These are phyloP conservation scores for Solanum tarijense DNA, from an alignment of 257 asterid species.

Conservation along the genomic window DNA sequence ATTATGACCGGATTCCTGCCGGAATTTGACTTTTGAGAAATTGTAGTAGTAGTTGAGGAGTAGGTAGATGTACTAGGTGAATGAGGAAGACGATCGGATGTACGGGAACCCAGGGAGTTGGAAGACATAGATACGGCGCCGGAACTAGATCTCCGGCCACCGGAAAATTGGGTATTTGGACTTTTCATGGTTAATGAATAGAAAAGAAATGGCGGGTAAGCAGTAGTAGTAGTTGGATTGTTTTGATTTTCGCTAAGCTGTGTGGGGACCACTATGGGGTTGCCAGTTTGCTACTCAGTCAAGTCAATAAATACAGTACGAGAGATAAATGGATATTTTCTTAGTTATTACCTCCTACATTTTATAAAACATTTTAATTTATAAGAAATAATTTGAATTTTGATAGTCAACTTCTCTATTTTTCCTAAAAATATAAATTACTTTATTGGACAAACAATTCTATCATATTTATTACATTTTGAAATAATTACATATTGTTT, in stretches of 20 bases:
- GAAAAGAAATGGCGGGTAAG: conserved; percentile 40
- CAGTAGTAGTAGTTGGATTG: background rate
- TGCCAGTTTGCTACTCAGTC: background rate
- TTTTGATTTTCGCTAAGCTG: conserved; percentile 12
- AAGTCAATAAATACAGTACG: background rate
- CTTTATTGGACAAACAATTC: too few species aligned
- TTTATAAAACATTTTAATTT: background rate
- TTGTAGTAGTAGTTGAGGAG: conserved; percentile 27
- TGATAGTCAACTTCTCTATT: background rate
- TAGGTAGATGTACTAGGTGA: conserved; percentile 29
- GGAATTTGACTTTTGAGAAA: conserved; percentile 32
- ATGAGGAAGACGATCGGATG: conserved; percentile 20
- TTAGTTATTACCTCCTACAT: background rate
- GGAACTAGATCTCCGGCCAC: conserved; percentile 25
- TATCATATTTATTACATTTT: too few species aligned
- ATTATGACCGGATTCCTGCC: conserved; percentile 16
- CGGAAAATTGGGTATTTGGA: conserved; percentile 16
- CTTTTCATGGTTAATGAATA: conserved; percentile 22
- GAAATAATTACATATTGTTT: too few species aligned
- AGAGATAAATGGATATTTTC: background rate
- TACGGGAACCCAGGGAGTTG: background rate
- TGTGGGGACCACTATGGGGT: background rate
- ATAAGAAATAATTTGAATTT: too few species aligned
- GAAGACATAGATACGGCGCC: conserved; percentile 17
- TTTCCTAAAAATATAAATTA: too few species aligned